phyloP scores from a whole-genome alignment of 163 green algal species.

The Volvox carteri region DNA sequence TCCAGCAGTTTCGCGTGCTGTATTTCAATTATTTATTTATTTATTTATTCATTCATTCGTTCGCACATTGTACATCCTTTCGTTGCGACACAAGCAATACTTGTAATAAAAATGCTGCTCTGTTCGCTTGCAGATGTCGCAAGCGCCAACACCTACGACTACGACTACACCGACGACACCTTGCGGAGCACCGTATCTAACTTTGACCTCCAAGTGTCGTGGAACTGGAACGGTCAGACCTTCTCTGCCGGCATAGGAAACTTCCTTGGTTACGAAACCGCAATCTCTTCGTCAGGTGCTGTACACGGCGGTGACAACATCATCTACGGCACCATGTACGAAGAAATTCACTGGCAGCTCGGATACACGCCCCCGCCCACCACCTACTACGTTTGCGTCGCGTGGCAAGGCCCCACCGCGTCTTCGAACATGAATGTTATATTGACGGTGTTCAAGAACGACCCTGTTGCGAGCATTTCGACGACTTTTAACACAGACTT shows the following conservation, averaged over 20 bases:
- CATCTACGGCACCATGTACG: neutral
- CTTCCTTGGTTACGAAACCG: neutral
- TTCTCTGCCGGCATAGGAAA: neutral
- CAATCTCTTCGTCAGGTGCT: neutral
- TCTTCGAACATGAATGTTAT: neutral
- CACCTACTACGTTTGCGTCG: neutral
- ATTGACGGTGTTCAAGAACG: neutral
- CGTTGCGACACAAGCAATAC: no score
- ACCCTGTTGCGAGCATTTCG: neutral
- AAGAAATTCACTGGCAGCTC: conserved; percentile 13
- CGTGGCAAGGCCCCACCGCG: neutral
- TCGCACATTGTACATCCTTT: no score
- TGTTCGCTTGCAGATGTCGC: no score
- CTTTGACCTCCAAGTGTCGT: neutral
- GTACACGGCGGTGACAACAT: conserved; percentile 6
- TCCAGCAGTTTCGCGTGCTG: no score
- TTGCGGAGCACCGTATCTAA: neutral
- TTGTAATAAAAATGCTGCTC: no score
- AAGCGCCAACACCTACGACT: conserved; percentile 12
- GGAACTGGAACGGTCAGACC: neutral
- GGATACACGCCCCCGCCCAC: neutral
- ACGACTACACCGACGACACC: neutral
- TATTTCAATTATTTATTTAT: no score
- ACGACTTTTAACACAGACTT: neutral
- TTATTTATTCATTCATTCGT: no score